Evolutionary conservation across 768 basidiomycete genomes (phyloP).

Genomic region (Lactifluus echinatus): DNA sequence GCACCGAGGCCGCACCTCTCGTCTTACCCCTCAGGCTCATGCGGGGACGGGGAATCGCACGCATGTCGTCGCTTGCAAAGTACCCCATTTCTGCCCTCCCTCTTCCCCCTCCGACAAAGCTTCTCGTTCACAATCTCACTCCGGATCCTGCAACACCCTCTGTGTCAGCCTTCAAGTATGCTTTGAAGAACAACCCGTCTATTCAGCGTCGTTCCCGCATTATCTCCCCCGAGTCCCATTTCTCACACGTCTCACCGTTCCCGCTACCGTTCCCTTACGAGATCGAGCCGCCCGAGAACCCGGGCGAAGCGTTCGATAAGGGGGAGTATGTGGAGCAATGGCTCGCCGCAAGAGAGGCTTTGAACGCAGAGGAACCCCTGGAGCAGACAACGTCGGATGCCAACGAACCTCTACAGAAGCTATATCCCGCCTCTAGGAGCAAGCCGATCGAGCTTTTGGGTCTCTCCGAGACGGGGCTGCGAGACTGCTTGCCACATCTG

Average conservation of each 20-base stretch:
- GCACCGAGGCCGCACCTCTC: no score
- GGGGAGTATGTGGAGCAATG: slow-evolving; percentile 66
- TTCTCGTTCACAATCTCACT: slow-evolving; percentile 40
- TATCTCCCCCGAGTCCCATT: slow-evolving; percentile 52
- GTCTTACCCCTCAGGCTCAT: neutral
- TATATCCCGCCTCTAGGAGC: slow-evolving; percentile 42
- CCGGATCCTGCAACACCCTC: slow-evolving; percentile 52
- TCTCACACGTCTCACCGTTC: slow-evolving; percentile 74
- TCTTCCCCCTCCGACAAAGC: slow-evolving; percentile 35
- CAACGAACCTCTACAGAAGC: slow-evolving; percentile 32
- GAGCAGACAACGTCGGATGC: slow-evolving; percentile 23
- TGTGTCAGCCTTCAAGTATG: slow-evolving; percentile 41
- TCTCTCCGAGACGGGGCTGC: slow-evolving; percentile 55
- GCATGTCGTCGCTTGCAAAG: slow-evolving; percentile 20
- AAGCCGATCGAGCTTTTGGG: slow-evolving; percentile 57
- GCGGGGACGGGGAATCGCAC: neutral
- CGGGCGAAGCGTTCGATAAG: slow-evolving; percentile 46
- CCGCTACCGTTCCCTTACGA: slow-evolving; percentile 79
- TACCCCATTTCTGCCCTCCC: slow-evolving; percentile 48
- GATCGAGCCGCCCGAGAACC: slow-evolving; percentile 45
- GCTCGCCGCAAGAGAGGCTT: slow-evolving; percentile 58
- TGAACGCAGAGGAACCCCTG: slow-evolving; percentile 27
- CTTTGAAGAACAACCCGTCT: slow-evolving; percentile 48
- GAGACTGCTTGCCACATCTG: slow-evolving; percentile 75
- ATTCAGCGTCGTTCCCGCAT: slow-evolving; percentile 63